A percentile compares a stretch with the other conserved stretches of the same genome.
Evolutionary conservation across 495 filamentous ascomycete species (phyloP).

Genomic region (Penicillium paradoxum): DNA sequence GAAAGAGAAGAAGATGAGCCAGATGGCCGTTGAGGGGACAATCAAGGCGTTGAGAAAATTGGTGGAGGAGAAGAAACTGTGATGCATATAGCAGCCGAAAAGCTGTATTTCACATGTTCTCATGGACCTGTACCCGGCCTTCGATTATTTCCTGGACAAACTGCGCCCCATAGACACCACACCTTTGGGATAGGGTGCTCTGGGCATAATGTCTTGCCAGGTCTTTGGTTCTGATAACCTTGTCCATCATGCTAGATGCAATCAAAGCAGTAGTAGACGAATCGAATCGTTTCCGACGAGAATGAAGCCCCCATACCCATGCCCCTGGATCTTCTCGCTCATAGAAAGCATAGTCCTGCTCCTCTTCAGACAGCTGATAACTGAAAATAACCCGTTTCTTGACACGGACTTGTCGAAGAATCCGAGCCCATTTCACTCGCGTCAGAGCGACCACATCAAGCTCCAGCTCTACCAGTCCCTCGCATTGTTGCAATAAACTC

Average conservation of each 20-base stretch:
- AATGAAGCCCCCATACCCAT: neutral
- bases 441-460: slow-evolving; percentile 9
- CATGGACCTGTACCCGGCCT: neutral
- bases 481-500: slow-evolving; percentile 5
- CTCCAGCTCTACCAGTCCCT: slow-evolving; percentile 12
- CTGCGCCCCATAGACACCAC: neutral
- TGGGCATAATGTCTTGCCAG: neutral
- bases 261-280: slow-evolving; percentile 4
- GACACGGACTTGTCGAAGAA: slow-evolving; percentile 3
- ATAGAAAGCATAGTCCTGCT: neutral
- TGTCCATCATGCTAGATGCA: neutral
- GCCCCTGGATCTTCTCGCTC: neutral
- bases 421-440: neutral
- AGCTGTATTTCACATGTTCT: neutral
- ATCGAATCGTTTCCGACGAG: neutral
- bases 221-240: neutral
- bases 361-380: neutral
- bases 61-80: slow-evolving; percentile 28
- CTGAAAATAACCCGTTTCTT: neutral
- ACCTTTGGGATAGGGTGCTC: neutral
- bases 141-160: neutral
- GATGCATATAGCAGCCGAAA: neutral
- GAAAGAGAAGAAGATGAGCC: slow-evolving; percentile 28
- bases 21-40: slow-evolving; percentile 33
- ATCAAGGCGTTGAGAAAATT: slow-evolving; percentile 31